Evolutionary conservation across 345 rosid genomes (phyloP).

Genomic region (Gossypium longicalyx): DNA sequence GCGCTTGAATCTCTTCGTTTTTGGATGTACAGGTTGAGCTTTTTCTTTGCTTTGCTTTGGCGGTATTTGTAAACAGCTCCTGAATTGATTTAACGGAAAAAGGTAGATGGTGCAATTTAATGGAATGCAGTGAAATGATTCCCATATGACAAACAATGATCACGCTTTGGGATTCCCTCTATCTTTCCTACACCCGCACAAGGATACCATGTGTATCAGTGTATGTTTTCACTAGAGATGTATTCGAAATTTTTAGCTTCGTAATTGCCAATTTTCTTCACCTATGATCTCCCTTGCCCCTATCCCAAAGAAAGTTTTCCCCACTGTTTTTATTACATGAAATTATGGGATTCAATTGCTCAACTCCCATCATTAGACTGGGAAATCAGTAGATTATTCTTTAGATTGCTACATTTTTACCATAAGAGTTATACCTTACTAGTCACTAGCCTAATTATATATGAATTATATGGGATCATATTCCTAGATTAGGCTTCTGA

Average conservation of each 20-base stretch:
- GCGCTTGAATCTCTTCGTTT: background rate
- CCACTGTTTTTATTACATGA: background rate
- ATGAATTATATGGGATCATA: no score
- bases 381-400: no score
- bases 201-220: slow-evolving; percentile 1
- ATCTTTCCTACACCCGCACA: background rate
- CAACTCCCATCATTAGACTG: no score
- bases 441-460: background rate
- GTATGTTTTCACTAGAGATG: background rate
- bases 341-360: background rate
- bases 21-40: slow-evolving; percentile 14
- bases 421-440: background rate
- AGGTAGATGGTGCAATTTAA: background rate
- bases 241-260: background rate
- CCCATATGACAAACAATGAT: background rate
- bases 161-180: slow-evolving; percentile 1
- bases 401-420: background rate
- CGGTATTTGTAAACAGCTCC: slow-evolving; percentile 12
- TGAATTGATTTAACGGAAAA: slow-evolving; percentile 6
- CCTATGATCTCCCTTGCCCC: no score
- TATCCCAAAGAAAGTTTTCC: no score
- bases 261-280: background rate
- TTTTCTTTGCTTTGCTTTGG: background rate
- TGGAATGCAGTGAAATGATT: slow-evolving; percentile 2
- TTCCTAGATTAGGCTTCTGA: no score